Conservation (phyloP, 345 rosid genomes). For the Camelina sativa region DNA sequence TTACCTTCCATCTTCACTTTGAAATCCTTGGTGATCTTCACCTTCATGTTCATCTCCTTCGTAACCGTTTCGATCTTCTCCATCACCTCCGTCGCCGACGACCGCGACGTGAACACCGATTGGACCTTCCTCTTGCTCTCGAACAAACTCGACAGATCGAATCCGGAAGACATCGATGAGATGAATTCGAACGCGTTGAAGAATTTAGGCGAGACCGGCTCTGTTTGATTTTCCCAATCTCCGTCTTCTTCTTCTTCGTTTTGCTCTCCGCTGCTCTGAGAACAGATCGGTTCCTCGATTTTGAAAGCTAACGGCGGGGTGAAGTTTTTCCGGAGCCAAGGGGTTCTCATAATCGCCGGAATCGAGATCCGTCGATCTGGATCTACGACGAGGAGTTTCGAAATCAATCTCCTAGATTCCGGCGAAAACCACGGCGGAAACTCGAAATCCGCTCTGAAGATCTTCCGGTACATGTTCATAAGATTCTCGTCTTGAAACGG, state of each 20-base stretch:
- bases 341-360: conserved; percentile 60
- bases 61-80: conserved; percentile 62
- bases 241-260: neutral
- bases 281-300: conserved; percentile 43
- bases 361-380: conserved; percentile 67
- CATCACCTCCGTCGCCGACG: conserved; percentile 54
- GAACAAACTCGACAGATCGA: conserved; percentile 75
- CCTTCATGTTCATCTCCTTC: conserved; percentile 58
- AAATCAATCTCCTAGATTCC: conserved; percentile 60
- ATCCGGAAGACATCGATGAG: conserved; percentile 84
- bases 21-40: conserved; percentile 50
- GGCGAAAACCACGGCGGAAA: conserved; percentile 73
- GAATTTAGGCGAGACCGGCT: conserved; percentile 42
- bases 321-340: conserved; percentile 70
- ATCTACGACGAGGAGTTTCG: conserved; percentile 67
- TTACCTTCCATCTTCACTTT: conserved; percentile 55
- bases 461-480: conserved; percentile 63
- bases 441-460: conserved; percentile 66
- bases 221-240: conserved; percentile 18
- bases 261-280: neutral
- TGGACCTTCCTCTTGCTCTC: conserved; percentile 54
- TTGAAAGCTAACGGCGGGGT: conserved; percentile 41
- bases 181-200: conserved; percentile 79
- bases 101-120: conserved; percentile 66
- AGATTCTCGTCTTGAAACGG: conserved; percentile 81